Conservation (phyloP, 2,329 filamentous ascomycete genomes). For the Penicillium verrucosum region DNA sequence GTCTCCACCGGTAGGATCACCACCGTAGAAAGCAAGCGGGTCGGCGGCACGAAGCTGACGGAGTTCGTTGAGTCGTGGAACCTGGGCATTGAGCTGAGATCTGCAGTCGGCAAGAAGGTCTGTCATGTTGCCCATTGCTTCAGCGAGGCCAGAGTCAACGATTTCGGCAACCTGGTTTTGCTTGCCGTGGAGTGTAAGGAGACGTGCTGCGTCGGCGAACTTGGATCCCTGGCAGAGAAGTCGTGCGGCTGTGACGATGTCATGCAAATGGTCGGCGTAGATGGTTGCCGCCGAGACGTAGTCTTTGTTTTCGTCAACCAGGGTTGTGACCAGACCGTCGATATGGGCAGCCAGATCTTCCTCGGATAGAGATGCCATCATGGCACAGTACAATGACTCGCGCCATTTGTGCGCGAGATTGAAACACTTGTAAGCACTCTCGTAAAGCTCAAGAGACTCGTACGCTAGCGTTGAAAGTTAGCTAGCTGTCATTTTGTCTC, state of each 20-base stretch:
- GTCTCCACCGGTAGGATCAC: constrained; percentile 58
- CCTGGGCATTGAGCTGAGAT: constrained; percentile 75
- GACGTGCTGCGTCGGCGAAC: constrained; percentile 84
- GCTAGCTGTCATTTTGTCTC: neutral
- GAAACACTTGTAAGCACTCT: constrained; percentile 76
- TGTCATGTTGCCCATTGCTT: constrained; percentile 76
- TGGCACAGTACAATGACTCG: constrained; percentile 78
- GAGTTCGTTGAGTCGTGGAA: constrained; percentile 80
- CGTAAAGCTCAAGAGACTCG: constrained; percentile 75
- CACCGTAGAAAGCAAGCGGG: constrained; percentile 84
- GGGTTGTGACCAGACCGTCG: constrained; percentile 69
- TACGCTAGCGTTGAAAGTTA: constrained; percentile 54
- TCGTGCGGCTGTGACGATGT: constrained; percentile 67
- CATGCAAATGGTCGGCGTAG: constrained; percentile 73
- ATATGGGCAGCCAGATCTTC: constrained; percentile 66
- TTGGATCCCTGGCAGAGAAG: constrained; percentile 81
- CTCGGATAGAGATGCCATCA: constrained; percentile 61
- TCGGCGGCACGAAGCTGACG: constrained; percentile 77
- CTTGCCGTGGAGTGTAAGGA: constrained; percentile 61
- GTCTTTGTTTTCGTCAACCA: constrained; percentile 76
- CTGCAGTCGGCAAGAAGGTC: constrained; percentile 94
- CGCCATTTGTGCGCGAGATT: constrained; percentile 84
- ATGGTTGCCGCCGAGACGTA: constrained; percentile 76
- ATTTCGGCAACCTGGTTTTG: constrained; percentile 63
- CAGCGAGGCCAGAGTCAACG: constrained; percentile 75